These are phyloP conservation scores for Boletus huronensis DNA, from an alignment of 768 basidiomycete species.

Conservation along the genomic window DNA sequence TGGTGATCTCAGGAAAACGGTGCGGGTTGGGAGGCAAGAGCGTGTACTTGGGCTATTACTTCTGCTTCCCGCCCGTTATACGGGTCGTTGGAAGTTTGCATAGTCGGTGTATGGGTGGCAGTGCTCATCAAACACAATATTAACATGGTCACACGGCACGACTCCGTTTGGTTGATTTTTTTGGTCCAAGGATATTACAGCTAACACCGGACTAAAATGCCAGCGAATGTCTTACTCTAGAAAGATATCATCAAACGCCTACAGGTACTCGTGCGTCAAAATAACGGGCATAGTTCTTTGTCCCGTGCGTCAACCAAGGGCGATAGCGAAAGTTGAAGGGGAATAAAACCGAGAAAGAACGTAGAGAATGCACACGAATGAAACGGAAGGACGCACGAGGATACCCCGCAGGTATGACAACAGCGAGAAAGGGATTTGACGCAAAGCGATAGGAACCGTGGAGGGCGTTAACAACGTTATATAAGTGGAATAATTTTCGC, in stretches of 20 bases:
- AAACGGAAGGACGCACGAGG: conserved; percentile 18
- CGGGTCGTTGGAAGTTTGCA: conserved; percentile 20
- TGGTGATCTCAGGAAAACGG: conserved; percentile 33
- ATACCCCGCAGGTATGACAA: conserved; percentile 13
- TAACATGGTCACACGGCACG: not conserved
- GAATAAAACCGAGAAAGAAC: conserved; percentile 25
- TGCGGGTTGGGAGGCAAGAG: not conserved
- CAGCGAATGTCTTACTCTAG: conserved; percentile 27
- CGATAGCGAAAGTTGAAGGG: conserved; percentile 6
- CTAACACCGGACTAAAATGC: conserved; percentile 29
- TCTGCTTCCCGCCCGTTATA: conserved; percentile 31
- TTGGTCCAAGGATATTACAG: conserved; percentile 27
- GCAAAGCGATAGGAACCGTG: conserved; percentile 27
- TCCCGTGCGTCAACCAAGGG: conserved; percentile 15
- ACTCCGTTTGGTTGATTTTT: conserved; percentile 12
- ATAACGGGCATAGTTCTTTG: conserved; percentile 11
- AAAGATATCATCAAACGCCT: conserved; percentile 17
- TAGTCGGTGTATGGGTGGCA: conserved; percentile 15
- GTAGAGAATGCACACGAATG: conserved; percentile 15
- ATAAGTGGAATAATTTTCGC: conserved; percentile 35
- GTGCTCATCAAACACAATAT: conserved; percentile 11
- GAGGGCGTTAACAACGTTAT: conserved; percentile 30
- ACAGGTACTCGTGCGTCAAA: conserved; percentile 17
- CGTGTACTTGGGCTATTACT: conserved; percentile 27
- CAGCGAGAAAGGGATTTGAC: conserved; percentile 15